Evolutionary conservation across 169 alveolate species (phyloP).

Genomic region (Babesia divergens): DNA sequence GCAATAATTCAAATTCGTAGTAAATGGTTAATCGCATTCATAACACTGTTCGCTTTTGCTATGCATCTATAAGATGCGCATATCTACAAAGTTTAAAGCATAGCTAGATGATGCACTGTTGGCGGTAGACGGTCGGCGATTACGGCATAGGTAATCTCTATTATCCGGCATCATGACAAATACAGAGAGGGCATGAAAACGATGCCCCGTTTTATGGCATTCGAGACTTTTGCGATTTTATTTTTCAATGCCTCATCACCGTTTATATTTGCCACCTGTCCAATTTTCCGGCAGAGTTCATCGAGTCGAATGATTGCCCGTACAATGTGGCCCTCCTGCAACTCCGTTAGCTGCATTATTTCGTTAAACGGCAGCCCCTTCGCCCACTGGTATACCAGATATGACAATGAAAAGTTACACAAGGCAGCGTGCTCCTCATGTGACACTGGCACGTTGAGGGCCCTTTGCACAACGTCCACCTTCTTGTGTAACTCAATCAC

Average conservation of each 20-base stretch:
- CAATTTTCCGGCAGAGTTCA: slow-evolving; percentile 80
- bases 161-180: slow-evolving; percentile 50
- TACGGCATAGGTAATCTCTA: too few species aligned
- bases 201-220: slow-evolving; percentile 88
- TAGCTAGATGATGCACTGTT: too few species aligned
- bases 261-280: slow-evolving; percentile 82
- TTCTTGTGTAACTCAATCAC: slow-evolving; percentile 48
- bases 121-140: too few species aligned
- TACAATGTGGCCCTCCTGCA: slow-evolving; percentile 92
- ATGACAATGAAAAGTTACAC: slow-evolving; percentile 61
- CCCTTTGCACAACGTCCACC: slow-evolving; percentile 58
- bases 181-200: slow-evolving; percentile 91
- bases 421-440: slow-evolving; percentile 46
- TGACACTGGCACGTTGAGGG: slow-evolving; percentile 39
- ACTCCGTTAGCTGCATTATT: slow-evolving; percentile 68
- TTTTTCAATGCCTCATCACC: slow-evolving; percentile 84
- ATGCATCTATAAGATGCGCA: background rate
- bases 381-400: slow-evolving; percentile 76
- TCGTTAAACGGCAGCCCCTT: slow-evolving; percentile 74
- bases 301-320: slow-evolving; percentile 87
- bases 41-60: background rate
- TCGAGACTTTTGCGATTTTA: slow-evolving; percentile 78
- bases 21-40: background rate
- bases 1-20: too few species aligned
- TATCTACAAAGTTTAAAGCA: too few species aligned